Evolutionary conservation across 202 grass and related monocot species (phyloP).

Genomic region (Miscanthus sacchariflorus): DNA sequence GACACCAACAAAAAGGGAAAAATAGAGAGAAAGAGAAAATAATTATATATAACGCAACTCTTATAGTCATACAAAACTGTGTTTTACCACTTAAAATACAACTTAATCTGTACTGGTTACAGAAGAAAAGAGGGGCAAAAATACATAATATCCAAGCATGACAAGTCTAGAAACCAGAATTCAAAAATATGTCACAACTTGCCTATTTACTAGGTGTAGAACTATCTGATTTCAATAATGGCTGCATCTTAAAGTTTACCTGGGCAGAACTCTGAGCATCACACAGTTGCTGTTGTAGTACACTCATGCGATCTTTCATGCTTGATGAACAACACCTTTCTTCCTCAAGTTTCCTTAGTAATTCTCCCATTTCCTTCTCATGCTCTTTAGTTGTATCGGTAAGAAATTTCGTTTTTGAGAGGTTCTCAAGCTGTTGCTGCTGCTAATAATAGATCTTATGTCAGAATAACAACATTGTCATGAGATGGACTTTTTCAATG

Average conservation of each 20-base stretch:
- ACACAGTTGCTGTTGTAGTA: constrained; percentile 58
- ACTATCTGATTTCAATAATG: not conserved
- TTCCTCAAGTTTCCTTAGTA: constrained; percentile 68
- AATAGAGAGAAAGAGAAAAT: not conserved
- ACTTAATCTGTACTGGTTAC: not conserved
- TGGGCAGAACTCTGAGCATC: constrained; percentile 66
- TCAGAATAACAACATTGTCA: constrained; percentile 33
- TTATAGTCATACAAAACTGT: not conserved
- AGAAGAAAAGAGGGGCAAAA: not conserved
- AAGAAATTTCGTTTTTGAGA: constrained; percentile 63
- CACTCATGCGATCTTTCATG: constrained; percentile 57
- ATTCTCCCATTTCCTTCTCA: constrained; percentile 69
- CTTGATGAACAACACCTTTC: constrained; percentile 57
- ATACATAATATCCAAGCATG: constrained; percentile 33
- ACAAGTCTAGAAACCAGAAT: constrained; percentile 31
- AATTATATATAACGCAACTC: not conserved
- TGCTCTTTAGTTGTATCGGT: constrained; percentile 61
- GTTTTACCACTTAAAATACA: not conserved
- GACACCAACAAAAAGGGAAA: not conserved
- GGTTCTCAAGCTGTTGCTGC: constrained; percentile 79
- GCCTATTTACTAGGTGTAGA: not conserved
- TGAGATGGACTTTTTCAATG: constrained; percentile 18
- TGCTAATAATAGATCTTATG: constrained; percentile 67
- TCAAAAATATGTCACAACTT: constrained; percentile 2
- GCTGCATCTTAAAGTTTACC: constrained; percentile 51